phyloP scores from a whole-genome alignment of 1,284 basidiomycete genomes.

The Ganoderma multipileum region DNA sequence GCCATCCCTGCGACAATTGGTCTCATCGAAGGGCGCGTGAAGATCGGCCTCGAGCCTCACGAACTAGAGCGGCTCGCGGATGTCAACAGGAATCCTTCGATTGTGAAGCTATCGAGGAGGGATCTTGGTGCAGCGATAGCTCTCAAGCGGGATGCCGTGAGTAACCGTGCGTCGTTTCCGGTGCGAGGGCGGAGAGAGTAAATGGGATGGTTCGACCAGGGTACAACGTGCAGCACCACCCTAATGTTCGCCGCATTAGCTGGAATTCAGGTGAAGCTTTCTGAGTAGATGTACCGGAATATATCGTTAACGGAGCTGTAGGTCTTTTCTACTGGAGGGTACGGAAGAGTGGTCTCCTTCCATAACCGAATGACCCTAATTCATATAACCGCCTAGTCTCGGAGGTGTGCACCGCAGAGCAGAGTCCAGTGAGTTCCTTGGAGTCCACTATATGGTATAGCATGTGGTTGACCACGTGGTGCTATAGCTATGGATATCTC shows the following conservation, averaged over 20 bases:
- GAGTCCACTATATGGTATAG: background rate
- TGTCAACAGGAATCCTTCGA: slow-evolving; percentile 48
- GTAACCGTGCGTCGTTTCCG: background rate
- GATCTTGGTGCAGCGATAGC: slow-evolving; percentile 87
- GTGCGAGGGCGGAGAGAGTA: background rate
- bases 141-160: slow-evolving; percentile 66
- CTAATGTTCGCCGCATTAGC: slow-evolving; percentile 82
- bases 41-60: slow-evolving; percentile 77
- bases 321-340: slow-evolving; percentile 87
- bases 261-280: slow-evolving; percentile 73
- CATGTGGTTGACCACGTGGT: slow-evolving; percentile 10
- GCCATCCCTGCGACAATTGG: slow-evolving; percentile 93
- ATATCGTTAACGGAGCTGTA: slow-evolving; percentile 37
- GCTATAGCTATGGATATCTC: slow-evolving; percentile 89
- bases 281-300: slow-evolving; percentile 9
- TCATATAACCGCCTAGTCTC: slow-evolving; percentile 53
- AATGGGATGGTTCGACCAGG: slow-evolving; percentile 40
- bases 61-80: slow-evolving; percentile 82
- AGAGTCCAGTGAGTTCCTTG: slow-evolving; percentile 69
- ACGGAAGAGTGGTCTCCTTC: slow-evolving; percentile 32
- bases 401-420: slow-evolving; percentile 96
- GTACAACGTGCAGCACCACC: slow-evolving; percentile 92
- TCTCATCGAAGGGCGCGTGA: slow-evolving; percentile 83
- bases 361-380: slow-evolving; percentile 6
- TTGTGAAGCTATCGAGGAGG: slow-evolving; percentile 85